Base-by-base conservation (phyloP, 140 eudicot species). In the Anethum foeniculum region DNA sequence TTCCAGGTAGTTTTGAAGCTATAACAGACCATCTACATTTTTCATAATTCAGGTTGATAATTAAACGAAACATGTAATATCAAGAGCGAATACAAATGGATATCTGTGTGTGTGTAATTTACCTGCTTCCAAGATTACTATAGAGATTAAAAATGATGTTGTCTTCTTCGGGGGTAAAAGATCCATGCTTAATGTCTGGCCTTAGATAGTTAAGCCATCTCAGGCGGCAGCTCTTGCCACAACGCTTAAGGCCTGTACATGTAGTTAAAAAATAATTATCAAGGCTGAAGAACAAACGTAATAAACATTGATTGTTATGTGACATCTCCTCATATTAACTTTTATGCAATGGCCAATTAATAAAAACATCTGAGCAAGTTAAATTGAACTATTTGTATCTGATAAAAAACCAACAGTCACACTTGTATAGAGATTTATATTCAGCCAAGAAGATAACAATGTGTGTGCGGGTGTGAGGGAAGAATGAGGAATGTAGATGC, bases 151-250 rank as follows among this genome's bases (percentile, higher is more conserved):
- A 47, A 32, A 84, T 84, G n/a, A 71, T 56, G 77, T 38, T 71
- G 49, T 84, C 87, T 84, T 84, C 87, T 77, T 84, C 85, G 0
- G 82, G 85, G 7, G 82, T 76, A n/a, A 84, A 84, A 7, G 80
- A 64, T 9, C 87, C 87, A 81, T 84, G 87, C 27, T 84, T 84
- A 34, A 84, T 84, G 76, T 80, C 84, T 46, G 84, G 87, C 77
- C 87, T 77, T 19, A 84, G 80, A 58, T 81, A 81, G 60, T 84
- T 81, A 3, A 81, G 84, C 87, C 87, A 80, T 51, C 84, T 77
- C 34, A 84, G 78, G 10, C 87, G 51, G 15, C 87, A 84, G 69
- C 87, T 80, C 82, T 80, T 84, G 12, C 84, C 84, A 36, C 84
- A 84, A 43, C 87, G 78, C 79, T 81, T 81, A 30, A 84, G 81